Evolutionary conservation across 352 stramenopile genomes (phyloP).

Genomic region (Phytophthora foliorum): DNA sequence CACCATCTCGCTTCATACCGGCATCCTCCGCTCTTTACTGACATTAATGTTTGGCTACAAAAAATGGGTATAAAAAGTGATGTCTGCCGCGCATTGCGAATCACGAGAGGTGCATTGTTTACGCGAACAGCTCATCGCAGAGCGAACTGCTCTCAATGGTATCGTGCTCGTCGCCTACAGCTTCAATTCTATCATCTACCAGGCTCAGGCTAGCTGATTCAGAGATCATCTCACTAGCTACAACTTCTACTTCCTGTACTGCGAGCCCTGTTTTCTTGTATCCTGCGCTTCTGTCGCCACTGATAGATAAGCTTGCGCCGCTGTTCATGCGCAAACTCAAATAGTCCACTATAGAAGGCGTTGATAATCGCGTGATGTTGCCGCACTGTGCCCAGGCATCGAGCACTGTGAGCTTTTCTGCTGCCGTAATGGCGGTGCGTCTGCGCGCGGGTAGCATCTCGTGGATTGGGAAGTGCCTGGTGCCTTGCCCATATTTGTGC

Average conservation of each 20-base stretch:
- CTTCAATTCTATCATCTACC: constrained; percentile 4
- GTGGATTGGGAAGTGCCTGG: constrained; percentile 7
- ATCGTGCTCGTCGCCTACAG: constrained; percentile 3
- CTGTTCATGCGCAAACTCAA: background rate
- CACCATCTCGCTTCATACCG: no score
- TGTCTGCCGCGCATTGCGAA: constrained; percentile 3
- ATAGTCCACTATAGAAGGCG: background rate
- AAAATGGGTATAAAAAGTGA: constrained; percentile 1
- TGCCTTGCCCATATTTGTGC: background rate
- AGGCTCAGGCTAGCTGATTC: constrained; percentile 3
- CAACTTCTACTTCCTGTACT: constrained; percentile 3
- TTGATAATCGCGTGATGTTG: background rate
- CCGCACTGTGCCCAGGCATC: background rate
- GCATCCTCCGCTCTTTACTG: no score
- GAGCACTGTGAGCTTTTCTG: constrained; percentile 2
- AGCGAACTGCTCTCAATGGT: constrained; percentile 9
- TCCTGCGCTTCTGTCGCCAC: background rate
- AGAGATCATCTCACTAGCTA: constrained; percentile 13
- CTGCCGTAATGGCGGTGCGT: background rate
- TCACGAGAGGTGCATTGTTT: background rate
- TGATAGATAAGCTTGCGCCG: background rate
- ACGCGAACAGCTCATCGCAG: constrained; percentile 7
- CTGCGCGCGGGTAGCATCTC: constrained; percentile 3
- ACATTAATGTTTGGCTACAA: no score
- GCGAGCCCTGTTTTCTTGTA: background rate